Evolutionary conservation across 768 basidiomycete species (phyloP).

Genomic region (Boletales sp.): DNA sequence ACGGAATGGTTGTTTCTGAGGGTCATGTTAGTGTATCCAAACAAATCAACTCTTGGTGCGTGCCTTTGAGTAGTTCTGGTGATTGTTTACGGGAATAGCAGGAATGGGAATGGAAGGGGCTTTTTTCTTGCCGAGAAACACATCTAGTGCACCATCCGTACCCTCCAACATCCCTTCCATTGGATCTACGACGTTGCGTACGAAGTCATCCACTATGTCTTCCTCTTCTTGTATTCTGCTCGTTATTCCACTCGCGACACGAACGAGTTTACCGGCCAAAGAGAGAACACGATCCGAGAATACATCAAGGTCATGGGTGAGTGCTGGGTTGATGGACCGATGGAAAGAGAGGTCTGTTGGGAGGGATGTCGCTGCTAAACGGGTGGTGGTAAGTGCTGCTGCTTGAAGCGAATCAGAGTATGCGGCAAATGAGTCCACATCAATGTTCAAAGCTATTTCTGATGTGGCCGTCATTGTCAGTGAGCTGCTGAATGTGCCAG

Average conservation of each 20-base stretch:
- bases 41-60: background rate
- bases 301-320: conserved; percentile 68
- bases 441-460: conserved; percentile 4
- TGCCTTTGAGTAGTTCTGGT: conserved; percentile 32
- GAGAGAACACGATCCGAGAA: conserved; percentile 64
- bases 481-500: background rate
- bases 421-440: conserved; percentile 40
- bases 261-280: conserved; percentile 62
- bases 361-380: conserved; percentile 51
- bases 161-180: conserved; percentile 85
- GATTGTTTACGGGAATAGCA: conserved; percentile 21
- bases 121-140: conserved; percentile 67
- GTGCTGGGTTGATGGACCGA: conserved; percentile 71
- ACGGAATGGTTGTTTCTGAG: conserved; percentile 33
- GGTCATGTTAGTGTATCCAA: conserved; percentile 7
- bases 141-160: conserved; percentile 82
- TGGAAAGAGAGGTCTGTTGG: conserved; percentile 85
- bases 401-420: conserved; percentile 59
- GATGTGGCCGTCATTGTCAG: conserved; percentile 13
- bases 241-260: conserved; percentile 40
- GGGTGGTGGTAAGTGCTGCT: conserved; percentile 60
- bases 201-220: conserved; percentile 81
- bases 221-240: conserved; percentile 58
- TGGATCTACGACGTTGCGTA: conserved; percentile 70
- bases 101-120: conserved; percentile 61